Base-by-base conservation (phyloP, 2,329 filamentous ascomycete species). In the Sclerotinia minor region DNA sequence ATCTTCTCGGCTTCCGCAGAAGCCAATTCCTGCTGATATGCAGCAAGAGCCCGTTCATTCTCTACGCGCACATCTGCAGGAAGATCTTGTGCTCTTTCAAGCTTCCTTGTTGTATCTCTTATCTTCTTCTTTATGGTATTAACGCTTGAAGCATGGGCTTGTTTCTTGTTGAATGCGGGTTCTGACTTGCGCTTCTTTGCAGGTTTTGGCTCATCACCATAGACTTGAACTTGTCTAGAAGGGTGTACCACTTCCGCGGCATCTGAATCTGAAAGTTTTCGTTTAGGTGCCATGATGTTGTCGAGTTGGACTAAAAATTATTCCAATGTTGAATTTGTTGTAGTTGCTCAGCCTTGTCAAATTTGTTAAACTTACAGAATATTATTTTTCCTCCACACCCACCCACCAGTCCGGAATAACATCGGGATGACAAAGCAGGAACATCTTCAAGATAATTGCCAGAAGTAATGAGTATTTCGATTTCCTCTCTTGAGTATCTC, bases 91-190 rank as follows among this genome's bases (percentile, higher is more conserved):
- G 84, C 83, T 69, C 84, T 83, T 58, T 85, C 82, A 45, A 94
- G 82, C 13, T 88, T 83, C 64, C 92, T 84, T 74, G 87, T 85
- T 67, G 94, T 86, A 64, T 88, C 87, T 65, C 92, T 84, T 68
- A 87, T 87, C 57, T 89, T 85, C 78, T 91, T 91, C 80, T 91
- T 93, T 64, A 91, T 82, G 74, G 85, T 85, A 76, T 86, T 86
- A 59, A 87, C 74, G 50, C 76, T 78, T 6, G 76, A 77, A 21
- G 72, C 72, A 67, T 77, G 75, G 26, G 70, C 74, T 71, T 73
- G 77, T 67, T 76, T 76, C 58, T 71, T 75, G 54, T 70, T 68
- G 47, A 64, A 63, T 57, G 73, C 58, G 13, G 75, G 72, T 64
- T 75, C 75, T 41, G 69, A 71, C 44, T 69, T 72, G 70, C 76